Percentiles rank a stretch among this genome's conserved stretches.
Evolutionary conservation across 2,329 filamentous ascomycete species (phyloP).

Genomic region (Penicillium janthinellum): DNA sequence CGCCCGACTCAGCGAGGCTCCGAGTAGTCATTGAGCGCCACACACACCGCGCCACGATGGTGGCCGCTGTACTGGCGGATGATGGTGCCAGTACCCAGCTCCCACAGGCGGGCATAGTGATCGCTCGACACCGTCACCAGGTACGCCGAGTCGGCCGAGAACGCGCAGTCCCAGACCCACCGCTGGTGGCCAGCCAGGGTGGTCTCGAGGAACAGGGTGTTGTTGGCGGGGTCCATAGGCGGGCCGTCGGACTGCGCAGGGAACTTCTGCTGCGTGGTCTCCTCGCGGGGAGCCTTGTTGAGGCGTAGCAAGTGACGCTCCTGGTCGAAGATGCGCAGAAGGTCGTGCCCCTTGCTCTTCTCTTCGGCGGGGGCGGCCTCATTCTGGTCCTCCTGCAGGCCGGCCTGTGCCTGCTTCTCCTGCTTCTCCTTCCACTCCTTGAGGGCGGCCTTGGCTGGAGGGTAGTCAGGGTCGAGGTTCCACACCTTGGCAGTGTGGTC

Average conservation of each 20-base stretch:
- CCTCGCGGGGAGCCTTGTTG: conserved; percentile 28
- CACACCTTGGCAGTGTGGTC: conserved; percentile 97
- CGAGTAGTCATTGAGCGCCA: conserved; percentile 83
- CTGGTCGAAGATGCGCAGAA: conserved; percentile 32
- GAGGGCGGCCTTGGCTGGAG: conserved; percentile 42
- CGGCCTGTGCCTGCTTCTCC: conserved; percentile 21
- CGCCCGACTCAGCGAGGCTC: conserved; percentile 41
- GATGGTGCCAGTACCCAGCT: conserved; percentile 80
- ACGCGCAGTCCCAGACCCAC: conserved; percentile 98
- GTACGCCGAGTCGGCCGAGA: conserved; percentile 90
- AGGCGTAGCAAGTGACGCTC: conserved; percentile 33
- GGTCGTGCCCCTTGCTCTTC: conserved; percentile 24
- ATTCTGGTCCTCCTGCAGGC: conserved; percentile 12
- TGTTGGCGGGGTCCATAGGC: conserved; percentile 45
- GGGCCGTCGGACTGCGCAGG: conserved; percentile 41
- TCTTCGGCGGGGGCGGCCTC: conserved; percentile 21
- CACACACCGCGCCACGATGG: conserved; percentile 87
- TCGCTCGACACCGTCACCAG: conserved; percentile 91
- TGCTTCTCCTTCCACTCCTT: conserved; percentile 27
- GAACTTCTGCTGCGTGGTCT: conserved; percentile 36
- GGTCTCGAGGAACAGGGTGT: conserved; percentile 76
- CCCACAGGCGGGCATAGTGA: conserved; percentile 91
- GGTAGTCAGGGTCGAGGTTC: conserved; percentile 75
- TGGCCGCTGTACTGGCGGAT: conserved; percentile 96
- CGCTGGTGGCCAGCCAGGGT: conserved; percentile 88